Percentiles rank a stretch among this genome's conserved stretches.
Conservation (phyloP, 176 grass and related monocot genomes). For the Aechmea fasciata region DNA sequence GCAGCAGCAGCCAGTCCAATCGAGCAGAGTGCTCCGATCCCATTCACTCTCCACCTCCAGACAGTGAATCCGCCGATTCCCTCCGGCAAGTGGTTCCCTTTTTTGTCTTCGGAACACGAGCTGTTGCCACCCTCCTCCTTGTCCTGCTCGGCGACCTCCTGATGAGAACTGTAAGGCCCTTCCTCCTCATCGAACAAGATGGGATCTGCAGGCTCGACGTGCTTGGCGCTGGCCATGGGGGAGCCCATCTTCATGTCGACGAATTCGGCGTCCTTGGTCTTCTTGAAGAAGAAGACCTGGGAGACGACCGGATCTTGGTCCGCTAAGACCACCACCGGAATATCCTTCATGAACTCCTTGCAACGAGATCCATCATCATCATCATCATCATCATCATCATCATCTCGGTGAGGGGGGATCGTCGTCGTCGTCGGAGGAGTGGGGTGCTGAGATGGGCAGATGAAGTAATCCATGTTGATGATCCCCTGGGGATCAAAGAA, state of each 20-base stretch:
- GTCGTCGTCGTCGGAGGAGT: too few species aligned
- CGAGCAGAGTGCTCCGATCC: constrained; percentile 73
- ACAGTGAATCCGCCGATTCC: constrained; percentile 31
- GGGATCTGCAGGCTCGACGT: constrained; percentile 2
- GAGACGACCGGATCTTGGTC: not conserved
- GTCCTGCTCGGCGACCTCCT: constrained; percentile 12
- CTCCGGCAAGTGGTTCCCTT: constrained; percentile 5
- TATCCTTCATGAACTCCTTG: constrained; percentile 44
- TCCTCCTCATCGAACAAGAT: constrained; percentile 21
- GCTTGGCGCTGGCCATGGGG: not conserved
- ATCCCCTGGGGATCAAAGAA: constrained; percentile 21
- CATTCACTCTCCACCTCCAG: constrained; percentile 36
- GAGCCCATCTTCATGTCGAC: constrained; percentile 16
- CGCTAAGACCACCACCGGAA: constrained; percentile 11
- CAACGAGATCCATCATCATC: not conserved
- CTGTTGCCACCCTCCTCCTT: not conserved
- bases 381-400: too few species aligned
- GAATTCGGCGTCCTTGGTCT: constrained; percentile 9
- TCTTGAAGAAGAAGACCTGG: constrained; percentile 21
- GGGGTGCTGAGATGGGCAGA: constrained; percentile 22
- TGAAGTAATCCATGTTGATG: constrained; percentile 57
- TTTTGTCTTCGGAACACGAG: constrained; percentile 7
- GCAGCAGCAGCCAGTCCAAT: constrained; percentile 64
- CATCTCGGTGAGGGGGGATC: not conserved
- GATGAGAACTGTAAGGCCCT: constrained; percentile 3